phyloP scores from a whole-genome alignment of 495 filamentous ascomycete genomes.

The Penicillium coprophilum region DNA sequence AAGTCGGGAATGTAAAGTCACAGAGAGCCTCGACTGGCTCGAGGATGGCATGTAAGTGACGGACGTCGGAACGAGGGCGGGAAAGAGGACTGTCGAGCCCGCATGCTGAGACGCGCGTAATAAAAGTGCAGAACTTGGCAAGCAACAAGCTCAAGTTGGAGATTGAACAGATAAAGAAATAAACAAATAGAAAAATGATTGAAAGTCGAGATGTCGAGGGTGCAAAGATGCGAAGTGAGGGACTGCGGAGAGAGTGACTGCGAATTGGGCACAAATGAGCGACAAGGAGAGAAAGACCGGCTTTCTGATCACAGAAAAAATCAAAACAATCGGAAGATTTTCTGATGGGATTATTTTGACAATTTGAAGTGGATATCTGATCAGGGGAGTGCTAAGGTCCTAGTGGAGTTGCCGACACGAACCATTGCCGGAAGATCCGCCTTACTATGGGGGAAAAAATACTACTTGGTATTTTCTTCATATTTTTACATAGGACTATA shows the following conservation, averaged over 20 bases:
- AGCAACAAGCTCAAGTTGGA: not conserved
- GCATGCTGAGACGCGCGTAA: slow-evolving; percentile 32
- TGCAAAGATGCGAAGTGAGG: slow-evolving; percentile 1
- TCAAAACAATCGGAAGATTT: slow-evolving; percentile 9
- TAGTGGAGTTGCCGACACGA: slow-evolving; percentile 7
- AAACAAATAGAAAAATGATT: slow-evolving; percentile 6
- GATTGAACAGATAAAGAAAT: slow-evolving; percentile 1
- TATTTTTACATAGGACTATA: not conserved
- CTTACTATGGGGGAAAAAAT: not conserved
- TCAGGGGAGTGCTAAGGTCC: slow-evolving; percentile 7
- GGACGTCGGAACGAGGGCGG: slow-evolving; percentile 24
- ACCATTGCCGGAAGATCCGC: slow-evolving; percentile 5
- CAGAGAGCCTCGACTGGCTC: slow-evolving; percentile 13
- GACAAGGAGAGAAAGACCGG: slow-evolving; percentile 6
- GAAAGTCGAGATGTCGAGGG: not conserved
- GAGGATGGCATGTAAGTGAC: slow-evolving; percentile 23
- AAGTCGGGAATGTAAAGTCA: slow-evolving; percentile 18
- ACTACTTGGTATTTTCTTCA: not conserved
- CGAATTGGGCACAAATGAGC: slow-evolving; percentile 3
- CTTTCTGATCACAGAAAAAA: slow-evolving; percentile 2
- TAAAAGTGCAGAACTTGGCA: slow-evolving; percentile 5
- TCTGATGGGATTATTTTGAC: slow-evolving; percentile 9
- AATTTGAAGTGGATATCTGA: slow-evolving; percentile 10
- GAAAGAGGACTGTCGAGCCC: slow-evolving; percentile 29
- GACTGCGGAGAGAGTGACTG: not conserved